Percentiles rank a stretch among this genome's conserved stretches.
Conservation (phyloP, 192 early-diverging fungal species). For the Backusella mclennaniae region DNA sequence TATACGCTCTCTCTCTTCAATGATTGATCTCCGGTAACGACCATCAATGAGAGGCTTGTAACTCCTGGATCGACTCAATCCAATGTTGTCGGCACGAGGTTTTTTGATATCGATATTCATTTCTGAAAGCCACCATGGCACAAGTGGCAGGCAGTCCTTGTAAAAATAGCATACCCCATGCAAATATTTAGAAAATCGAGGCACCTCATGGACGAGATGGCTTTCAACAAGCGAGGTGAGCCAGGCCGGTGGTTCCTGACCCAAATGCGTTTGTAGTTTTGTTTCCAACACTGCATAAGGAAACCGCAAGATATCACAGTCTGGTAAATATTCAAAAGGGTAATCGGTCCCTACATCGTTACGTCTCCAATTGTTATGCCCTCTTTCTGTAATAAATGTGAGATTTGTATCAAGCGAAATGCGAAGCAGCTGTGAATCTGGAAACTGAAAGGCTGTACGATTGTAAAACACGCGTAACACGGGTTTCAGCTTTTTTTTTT, state of each 20-base stretch:
- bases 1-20: not conserved
- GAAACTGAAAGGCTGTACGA: constrained; percentile 88
- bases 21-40: not conserved
- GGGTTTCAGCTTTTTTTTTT: constrained; percentile 60
- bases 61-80: constrained; percentile 10
- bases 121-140: constrained; percentile 37
- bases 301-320: constrained; percentile 72
- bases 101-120: constrained; percentile 46
- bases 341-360: constrained; percentile 67
- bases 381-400: constrained; percentile 82
- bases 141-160: not conserved
- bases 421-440: constrained; percentile 80
- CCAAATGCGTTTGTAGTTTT: constrained; percentile 30
- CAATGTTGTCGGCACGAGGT: constrained; percentile 20
- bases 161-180: constrained; percentile 49
- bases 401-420: constrained; percentile 86
- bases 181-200: constrained; percentile 85
- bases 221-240: constrained; percentile 69
- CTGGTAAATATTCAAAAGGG: constrained; percentile 72
- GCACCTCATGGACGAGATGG: constrained; percentile 75
- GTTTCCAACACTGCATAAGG: constrained; percentile 87
- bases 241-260: constrained; percentile 76
- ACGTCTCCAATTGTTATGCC: constrained; percentile 70
- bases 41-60: constrained; percentile 19
- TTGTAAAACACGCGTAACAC: constrained; percentile 83